phyloP scores from a whole-genome alignment of 352 stramenopile species.

The Phytophthora nicotianae region DNA sequence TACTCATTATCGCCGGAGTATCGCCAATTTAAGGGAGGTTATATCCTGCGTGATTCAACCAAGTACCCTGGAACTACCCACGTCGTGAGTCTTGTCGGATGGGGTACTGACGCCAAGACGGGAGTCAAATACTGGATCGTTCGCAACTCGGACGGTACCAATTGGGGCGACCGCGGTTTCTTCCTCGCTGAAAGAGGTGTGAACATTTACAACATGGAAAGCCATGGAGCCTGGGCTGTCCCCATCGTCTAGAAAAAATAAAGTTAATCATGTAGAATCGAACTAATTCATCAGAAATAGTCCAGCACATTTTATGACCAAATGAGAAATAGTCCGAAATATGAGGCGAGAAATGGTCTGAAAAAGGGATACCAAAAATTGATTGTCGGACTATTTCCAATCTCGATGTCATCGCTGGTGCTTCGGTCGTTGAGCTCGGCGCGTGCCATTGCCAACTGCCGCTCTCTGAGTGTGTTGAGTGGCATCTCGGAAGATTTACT shows the following conservation, averaged over 20 bases:
- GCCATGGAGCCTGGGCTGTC: slow-evolving; percentile 73
- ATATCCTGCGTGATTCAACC: slow-evolving; percentile 88
- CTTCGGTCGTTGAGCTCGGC: slow-evolving; percentile 3
- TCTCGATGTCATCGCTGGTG: slow-evolving; percentile 12
- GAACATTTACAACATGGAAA: slow-evolving; percentile 84
- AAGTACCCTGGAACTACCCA: slow-evolving; percentile 84
- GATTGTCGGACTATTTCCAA: neutral
- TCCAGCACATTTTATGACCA: too few species aligned
- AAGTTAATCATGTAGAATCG: too few species aligned
- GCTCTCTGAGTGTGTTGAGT: slow-evolving; percentile 64
- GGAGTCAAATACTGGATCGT: slow-evolving; percentile 96
- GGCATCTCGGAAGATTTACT: slow-evolving; percentile 83
- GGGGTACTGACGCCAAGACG: slow-evolving; percentile 82
- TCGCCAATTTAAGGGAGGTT: slow-evolving; percentile 91
- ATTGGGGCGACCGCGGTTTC: slow-evolving; percentile 77
- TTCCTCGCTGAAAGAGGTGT: slow-evolving; percentile 71
- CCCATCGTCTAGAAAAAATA: slow-evolving; percentile 46
- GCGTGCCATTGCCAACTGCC: slow-evolving; percentile 13
- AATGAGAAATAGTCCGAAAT: too few species aligned
- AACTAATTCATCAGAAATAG: too few species aligned
- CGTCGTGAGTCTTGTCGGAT: slow-evolving; percentile 96
- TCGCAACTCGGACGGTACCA: slow-evolving; percentile 91
- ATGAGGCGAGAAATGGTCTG: too few species aligned
- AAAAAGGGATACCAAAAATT: too few species aligned
- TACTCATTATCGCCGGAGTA: slow-evolving; percentile 78